Evolutionary conservation across 768 basidiomycete genomes (phyloP).

Genomic region (Auricularia cornea): DNA sequence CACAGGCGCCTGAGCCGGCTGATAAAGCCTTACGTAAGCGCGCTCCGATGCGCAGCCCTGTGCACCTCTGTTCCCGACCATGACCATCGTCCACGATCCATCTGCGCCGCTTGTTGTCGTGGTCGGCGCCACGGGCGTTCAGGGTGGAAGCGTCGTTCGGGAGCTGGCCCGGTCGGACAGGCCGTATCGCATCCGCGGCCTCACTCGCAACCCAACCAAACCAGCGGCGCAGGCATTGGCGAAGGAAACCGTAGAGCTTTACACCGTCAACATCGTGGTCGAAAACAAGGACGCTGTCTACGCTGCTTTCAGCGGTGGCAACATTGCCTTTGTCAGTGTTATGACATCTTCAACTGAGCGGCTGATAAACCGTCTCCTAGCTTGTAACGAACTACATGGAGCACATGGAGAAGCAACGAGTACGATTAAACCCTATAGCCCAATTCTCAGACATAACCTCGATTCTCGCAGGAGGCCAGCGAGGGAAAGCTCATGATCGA

Average conservation of each 20-base stretch:
- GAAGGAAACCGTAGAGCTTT: constrained; percentile 16
- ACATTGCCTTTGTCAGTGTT: constrained; percentile 17
- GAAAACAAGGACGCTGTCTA: constrained; percentile 10
- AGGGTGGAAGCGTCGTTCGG: constrained; percentile 18
- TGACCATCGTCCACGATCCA: constrained; percentile 1
- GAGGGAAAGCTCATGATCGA: constrained; percentile 13
- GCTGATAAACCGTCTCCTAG: not conserved
- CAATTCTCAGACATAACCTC: not conserved
- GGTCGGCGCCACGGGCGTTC: constrained; percentile 20
- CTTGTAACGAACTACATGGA: constrained; percentile 12
- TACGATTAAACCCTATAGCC: not conserved
- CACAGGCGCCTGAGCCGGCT: too few species aligned
- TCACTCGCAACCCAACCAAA: constrained; percentile 18
- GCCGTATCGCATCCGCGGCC: constrained; percentile 11
- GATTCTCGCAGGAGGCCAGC: constrained; percentile 3
- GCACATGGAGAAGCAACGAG: constrained; percentile 1
- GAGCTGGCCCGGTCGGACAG: constrained; percentile 11
- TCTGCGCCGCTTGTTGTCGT: constrained; percentile 15
- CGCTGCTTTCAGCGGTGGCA: constrained; percentile 16
- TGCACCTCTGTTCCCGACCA: too few species aligned
- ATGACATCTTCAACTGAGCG: not conserved
- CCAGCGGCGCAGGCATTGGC: constrained; percentile 10
- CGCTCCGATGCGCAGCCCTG: too few species aligned
- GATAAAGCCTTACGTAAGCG: too few species aligned
- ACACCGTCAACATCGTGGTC: constrained; percentile 14